Evolutionary conservation across 768 basidiomycete species (phyloP).

Genomic region (Termitomyces sp.): DNA sequence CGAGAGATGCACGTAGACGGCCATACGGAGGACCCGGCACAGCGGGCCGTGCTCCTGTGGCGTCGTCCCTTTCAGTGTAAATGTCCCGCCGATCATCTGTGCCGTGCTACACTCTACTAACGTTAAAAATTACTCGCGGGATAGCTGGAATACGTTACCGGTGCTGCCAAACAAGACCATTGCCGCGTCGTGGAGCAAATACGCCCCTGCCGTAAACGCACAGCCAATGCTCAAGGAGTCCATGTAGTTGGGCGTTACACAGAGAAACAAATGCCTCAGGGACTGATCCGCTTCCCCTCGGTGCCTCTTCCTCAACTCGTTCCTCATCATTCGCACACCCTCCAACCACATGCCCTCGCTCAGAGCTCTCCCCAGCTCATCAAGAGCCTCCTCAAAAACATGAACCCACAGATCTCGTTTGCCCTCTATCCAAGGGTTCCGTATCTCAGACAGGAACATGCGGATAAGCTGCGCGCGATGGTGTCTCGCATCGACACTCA

Average conservation of each 20-base stretch:
- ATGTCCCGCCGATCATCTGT: constrained; percentile 32
- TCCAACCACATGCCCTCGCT: constrained; percentile 41
- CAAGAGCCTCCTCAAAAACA: constrained; percentile 42
- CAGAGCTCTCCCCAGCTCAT: constrained; percentile 38
- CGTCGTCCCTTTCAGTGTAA: constrained; percentile 45
- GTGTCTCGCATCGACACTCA: constrained; percentile 26
- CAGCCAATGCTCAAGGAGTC: constrained; percentile 34
- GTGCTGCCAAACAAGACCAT: constrained; percentile 3
- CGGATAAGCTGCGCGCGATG: constrained; percentile 38
- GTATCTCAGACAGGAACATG: constrained; percentile 33
- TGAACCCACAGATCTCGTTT: constrained; percentile 37
- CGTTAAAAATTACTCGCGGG: too few relatives aligned
- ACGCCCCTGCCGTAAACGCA: constrained; percentile 36
- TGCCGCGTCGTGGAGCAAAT: constrained; percentile 24
- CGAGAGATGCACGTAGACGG: constrained; percentile 51
- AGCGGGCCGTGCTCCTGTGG: constrained; percentile 38
- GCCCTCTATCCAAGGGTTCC: constrained; percentile 23
- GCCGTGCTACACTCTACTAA: background rate
- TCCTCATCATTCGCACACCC: constrained; percentile 31
- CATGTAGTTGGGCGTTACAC: constrained; percentile 22
- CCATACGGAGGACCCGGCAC: constrained; percentile 42
- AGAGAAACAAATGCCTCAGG: constrained; percentile 46
- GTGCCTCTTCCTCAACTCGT: constrained; percentile 2
- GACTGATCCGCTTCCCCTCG: background rate
- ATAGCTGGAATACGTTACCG: background rate